These are phyloP conservation scores for Gossypioides kirkii DNA, from an alignment of 345 rosid species.

Conservation along the genomic window DNA sequence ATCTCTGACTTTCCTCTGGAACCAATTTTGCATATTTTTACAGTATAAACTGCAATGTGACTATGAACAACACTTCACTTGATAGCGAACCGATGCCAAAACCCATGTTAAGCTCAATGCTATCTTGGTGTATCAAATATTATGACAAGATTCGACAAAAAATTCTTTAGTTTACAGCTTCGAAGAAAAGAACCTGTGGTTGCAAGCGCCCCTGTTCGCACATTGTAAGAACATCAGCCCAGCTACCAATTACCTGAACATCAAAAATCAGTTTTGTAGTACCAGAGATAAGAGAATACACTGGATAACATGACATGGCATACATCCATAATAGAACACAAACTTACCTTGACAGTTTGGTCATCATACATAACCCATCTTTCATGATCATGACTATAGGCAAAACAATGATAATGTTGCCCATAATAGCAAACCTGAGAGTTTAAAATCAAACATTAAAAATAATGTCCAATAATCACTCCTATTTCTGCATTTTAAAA, in stretches of 20 bases:
- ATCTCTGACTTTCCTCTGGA: slow-evolving; percentile 9
- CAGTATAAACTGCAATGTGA: slow-evolving; percentile 20
- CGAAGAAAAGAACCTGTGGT: slow-evolving; percentile 93
- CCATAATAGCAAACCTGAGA: slow-evolving; percentile 95
- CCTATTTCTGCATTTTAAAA: background rate
- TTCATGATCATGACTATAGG: slow-evolving; percentile 68
- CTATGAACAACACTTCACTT: slow-evolving; percentile 18
- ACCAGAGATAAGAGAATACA: background rate
- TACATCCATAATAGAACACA: background rate
- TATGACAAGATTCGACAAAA: slow-evolving; percentile 19
- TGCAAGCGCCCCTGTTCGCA: slow-evolving; percentile 90
- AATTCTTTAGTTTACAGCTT: slow-evolving; percentile 46
- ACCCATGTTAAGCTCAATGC: slow-evolving; percentile 10
- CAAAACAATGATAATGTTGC: slow-evolving; percentile 97
- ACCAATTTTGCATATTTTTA: slow-evolving; percentile 12
- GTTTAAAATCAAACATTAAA: slow-evolving; percentile 14
- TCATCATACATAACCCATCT: slow-evolving; percentile 96
- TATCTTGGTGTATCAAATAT: slow-evolving; percentile 20
- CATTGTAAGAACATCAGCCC: slow-evolving; percentile 76
- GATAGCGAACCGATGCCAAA: slow-evolving; percentile 17
- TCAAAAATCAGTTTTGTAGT: slow-evolving; percentile 11
- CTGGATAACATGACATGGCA: background rate
- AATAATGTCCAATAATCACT: background rate
- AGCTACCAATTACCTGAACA: slow-evolving; percentile 75
- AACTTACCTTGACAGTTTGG: slow-evolving; percentile 81